Evolutionary conservation across 768 basidiomycete genomes (phyloP), one percentile per base, ranked within the genome.

Genomic region (Naganishia antarctica): DNA sequence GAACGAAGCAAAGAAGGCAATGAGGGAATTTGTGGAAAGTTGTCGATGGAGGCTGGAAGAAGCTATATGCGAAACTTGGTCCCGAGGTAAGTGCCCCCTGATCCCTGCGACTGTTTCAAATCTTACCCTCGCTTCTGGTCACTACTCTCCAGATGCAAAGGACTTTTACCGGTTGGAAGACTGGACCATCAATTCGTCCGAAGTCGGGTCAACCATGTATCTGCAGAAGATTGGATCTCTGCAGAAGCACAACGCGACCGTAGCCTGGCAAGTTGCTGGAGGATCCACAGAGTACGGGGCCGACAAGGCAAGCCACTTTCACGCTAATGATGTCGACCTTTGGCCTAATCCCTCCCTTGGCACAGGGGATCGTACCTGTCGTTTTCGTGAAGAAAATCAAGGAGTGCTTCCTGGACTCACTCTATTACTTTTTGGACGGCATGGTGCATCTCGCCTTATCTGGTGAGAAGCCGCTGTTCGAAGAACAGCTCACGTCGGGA

Each of bases 21-120:
- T 96, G 62, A 88, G 84, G 74, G 84, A 81, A 66, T 78, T 98
- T 31, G 74, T 94, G 68, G 90, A 91, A 68, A 89, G 85, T 64
- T 83, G 85, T 11, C 83, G 87, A 73, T 94, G 94, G 91, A 84
- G 86, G 68, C 92, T 97, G 73, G 85, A 85, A 57, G 90, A 94
- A 71, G 81, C 88, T 21, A 82, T 97, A 23, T 82, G 87, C 47
- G 81, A 81, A 18, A 81, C 83, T 9, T 99, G 96, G 96, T 72
- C 89, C 34, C 82, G 87, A 80, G 94, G 94, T 91, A 66, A 47
- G 81, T 76, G 28, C 25, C 23, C 8, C 1, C 60, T 21, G 51
- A 1, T 3, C 60, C 9, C 11, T 12, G 0, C 31, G 50, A 48
- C 11, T 57, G 18, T 25, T 1, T 1, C 8, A 3, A n/a, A 16